Evolutionary conservation across 129 eudicot genomes (phyloP).

Genomic region (Heracleum sosnowskyi): DNA sequence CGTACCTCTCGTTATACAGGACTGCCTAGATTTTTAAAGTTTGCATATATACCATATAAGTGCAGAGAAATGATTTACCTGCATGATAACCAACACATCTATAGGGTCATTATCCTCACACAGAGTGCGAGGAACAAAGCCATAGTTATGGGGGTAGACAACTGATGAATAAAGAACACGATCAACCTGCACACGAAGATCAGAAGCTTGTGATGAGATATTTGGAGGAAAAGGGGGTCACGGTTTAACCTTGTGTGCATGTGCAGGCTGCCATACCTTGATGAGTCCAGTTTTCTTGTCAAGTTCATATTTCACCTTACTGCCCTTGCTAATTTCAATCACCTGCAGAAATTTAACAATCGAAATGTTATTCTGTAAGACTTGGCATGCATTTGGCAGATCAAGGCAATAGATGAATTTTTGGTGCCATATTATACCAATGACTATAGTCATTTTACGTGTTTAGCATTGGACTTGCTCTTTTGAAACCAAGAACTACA

Average conservation of each 20-base stretch:
- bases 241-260: not conserved
- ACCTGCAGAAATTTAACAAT: conserved; percentile 38
- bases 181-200: conserved; percentile 52
- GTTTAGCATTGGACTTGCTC: too few relatives aligned
- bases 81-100: conserved; percentile 72
- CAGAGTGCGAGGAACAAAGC: conserved; percentile 69
- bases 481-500: not conserved
- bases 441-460: too few relatives aligned
- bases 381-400: not conserved
- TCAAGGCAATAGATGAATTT: not conserved
- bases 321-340: conserved; percentile 83
- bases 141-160: conserved; percentile 84
- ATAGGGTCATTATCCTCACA: conserved; percentile 68
- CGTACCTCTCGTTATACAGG: not conserved
- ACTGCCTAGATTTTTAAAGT: not conserved
- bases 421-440: too few relatives aligned
- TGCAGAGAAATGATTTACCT: conserved; percentile 28
- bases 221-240: not conserved
- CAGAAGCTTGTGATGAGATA: conserved; percentile 10
- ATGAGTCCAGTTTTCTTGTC: conserved; percentile 91
- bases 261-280: conserved; percentile 38
- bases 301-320: conserved; percentile 95
- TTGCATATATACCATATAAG: not conserved
- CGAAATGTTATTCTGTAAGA: not conserved
- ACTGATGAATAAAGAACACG: conserved; percentile 77